These are phyloP conservation scores for Umbelopsis sp. DNA, from an alignment of 371 early-diverging fungal genomes.

Conservation along the genomic window DNA sequence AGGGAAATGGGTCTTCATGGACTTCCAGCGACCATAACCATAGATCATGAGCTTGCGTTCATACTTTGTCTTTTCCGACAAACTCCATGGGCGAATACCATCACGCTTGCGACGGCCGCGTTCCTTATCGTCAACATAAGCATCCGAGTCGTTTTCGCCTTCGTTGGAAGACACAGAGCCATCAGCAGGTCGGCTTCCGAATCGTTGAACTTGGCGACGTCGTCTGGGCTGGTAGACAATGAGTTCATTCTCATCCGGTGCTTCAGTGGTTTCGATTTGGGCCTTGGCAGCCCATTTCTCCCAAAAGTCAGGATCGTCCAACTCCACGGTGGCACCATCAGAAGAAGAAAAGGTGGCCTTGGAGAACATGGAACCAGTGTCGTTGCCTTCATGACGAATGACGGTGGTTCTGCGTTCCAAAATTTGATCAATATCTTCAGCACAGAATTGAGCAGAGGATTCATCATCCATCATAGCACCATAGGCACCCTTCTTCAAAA, in stretches of 20 bases:
- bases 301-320: conserved; percentile 98
- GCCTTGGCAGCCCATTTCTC: conserved; percentile 92
- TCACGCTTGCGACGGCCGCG: conserved; percentile 35
- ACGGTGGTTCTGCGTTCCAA: conserved; percentile 89
- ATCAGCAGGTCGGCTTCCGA: conserved; percentile 47
- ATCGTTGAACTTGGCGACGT: conserved; percentile 63
- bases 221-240: conserved; percentile 73
- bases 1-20: conserved; percentile 60
- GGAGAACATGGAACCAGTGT: conserved; percentile 85
- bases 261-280: conserved; percentile 67
- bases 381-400: conserved; percentile 81
- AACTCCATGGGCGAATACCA: conserved; percentile 67
- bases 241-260: conserved; percentile 54
- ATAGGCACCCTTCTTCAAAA: conserved; percentile 92
- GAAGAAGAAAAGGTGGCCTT: conserved; percentile 91
- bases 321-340: conserved; percentile 65
- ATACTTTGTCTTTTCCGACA: conserved; percentile 75
- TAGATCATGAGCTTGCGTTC: conserved; percentile 86
- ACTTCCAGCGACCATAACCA: conserved; percentile 80
- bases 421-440: conserved; percentile 97
- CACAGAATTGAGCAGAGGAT: conserved; percentile 85
- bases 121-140: conserved; percentile 46
- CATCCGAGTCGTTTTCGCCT: conserved; percentile 53
- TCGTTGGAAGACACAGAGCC: conserved; percentile 47
- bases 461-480: conserved; percentile 90